Conservation (phyloP, 2,329 filamentous ascomycete species). For the Diaporthe amygdali region DNA sequence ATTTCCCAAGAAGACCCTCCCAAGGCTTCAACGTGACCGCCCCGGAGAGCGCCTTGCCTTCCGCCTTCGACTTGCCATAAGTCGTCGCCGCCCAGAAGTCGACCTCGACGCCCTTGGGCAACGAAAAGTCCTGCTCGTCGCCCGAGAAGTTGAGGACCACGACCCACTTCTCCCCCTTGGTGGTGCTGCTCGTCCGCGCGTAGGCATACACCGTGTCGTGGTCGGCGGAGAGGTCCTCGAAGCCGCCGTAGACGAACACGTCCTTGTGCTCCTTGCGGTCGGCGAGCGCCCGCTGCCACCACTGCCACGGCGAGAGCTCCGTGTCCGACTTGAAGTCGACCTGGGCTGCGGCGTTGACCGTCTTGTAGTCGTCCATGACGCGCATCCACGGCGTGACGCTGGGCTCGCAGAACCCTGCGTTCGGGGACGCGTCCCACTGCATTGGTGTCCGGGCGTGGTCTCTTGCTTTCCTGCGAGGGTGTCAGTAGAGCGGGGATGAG, state of each 20-base stretch:
- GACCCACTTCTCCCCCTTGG: constrained; percentile 33
- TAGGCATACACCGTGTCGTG: constrained; percentile 29
- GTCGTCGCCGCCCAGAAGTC: constrained; percentile 31
- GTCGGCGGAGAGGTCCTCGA: constrained; percentile 33
- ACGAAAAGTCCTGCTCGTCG: constrained; percentile 30
- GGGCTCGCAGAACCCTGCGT: constrained; percentile 68
- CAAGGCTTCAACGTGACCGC: constrained; percentile 32
- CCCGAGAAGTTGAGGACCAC: constrained; percentile 37
- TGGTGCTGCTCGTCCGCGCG: constrained; percentile 29
- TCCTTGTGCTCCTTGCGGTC: constrained; percentile 66
- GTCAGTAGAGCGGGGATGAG: not conserved
- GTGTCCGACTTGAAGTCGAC: constrained; percentile 41
- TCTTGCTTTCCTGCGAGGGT: constrained; percentile 39
- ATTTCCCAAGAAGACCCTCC: constrained; percentile 33
- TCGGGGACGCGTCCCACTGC: constrained; percentile 66
- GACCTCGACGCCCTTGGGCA: constrained; percentile 30
- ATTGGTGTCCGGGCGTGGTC: constrained; percentile 77
- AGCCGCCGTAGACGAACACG: constrained; percentile 70
- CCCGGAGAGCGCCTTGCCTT: constrained; percentile 28
- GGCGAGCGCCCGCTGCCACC: constrained; percentile 65
- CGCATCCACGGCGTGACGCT: constrained; percentile 70
- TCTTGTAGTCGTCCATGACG: constrained; percentile 58
- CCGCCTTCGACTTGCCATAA: constrained; percentile 30
- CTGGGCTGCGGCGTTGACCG: constrained; percentile 65
- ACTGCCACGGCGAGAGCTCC: constrained; percentile 39